These are phyloP conservation scores for Colletotrichum cordylinicola DNA, from an alignment of 2,329 filamentous ascomycete species.

Conservation along the genomic window DNA sequence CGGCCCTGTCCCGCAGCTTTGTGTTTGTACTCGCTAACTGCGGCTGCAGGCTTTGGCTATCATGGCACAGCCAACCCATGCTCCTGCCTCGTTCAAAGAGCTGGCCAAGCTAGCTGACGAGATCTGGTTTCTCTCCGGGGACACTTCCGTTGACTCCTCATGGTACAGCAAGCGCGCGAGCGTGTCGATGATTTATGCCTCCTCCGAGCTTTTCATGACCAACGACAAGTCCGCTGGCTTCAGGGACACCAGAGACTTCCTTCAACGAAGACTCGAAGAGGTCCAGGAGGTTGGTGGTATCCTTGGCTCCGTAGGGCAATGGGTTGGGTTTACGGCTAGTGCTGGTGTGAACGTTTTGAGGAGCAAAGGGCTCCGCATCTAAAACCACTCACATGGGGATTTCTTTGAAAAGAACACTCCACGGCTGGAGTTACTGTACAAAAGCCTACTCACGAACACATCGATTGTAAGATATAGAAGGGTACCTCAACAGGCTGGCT, in stretches of 20 bases:
- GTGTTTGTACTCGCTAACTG: background rate
- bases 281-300: constrained; percentile 66
- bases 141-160: constrained; percentile 78
- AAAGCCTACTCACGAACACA: background rate
- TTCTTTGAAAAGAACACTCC: background rate
- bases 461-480: background rate
- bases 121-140: constrained; percentile 87
- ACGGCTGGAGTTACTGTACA: background rate
- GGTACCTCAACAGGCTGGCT: background rate
- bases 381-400: constrained; percentile 28
- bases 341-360: constrained; percentile 82
- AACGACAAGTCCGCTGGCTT: constrained; percentile 80
- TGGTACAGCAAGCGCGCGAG: constrained; percentile 79
- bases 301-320: constrained; percentile 71
- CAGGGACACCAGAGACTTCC: constrained; percentile 78
- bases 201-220: constrained; percentile 92
- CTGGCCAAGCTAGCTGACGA: constrained; percentile 87
- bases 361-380: constrained; percentile 87
- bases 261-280: constrained; percentile 78
- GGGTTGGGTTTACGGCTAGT: constrained; percentile 81
- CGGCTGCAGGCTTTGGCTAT: constrained; percentile 76
- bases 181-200: constrained; percentile 67
- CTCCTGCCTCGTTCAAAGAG: constrained; percentile 78
- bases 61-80: constrained; percentile 84
- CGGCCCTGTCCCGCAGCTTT: background rate